phyloP scores from a whole-genome alignment of 495 filamentous ascomycete genomes.

The Talaromyces borbonicus region DNA sequence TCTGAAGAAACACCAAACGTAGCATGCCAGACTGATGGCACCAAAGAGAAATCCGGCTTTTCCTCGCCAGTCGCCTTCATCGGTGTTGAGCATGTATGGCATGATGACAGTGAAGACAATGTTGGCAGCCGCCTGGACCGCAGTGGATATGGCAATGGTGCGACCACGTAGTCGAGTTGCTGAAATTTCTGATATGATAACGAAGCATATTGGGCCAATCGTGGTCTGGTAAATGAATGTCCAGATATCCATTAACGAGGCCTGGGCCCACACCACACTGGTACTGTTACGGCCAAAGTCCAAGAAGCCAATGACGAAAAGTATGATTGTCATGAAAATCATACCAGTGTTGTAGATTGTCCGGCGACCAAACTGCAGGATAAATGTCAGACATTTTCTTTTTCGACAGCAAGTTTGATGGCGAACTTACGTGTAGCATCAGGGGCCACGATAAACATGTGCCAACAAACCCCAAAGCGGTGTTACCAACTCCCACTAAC shows the following conservation, averaged over 20 bases:
- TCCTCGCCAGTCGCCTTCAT: conserved; percentile 28
- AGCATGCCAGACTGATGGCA: conserved; percentile 33
- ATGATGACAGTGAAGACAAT: conserved; percentile 23
- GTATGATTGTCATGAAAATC: conserved; percentile 26
- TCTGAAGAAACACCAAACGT: conserved; percentile 41
- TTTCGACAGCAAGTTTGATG: not conserved
- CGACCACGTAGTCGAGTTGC: conserved; percentile 29
- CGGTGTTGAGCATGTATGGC: conserved; percentile 28
- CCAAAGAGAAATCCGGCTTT: conserved; percentile 40
- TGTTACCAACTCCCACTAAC: conserved; percentile 24
- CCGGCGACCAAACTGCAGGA: conserved; percentile 34
- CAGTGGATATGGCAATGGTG: conserved; percentile 28
- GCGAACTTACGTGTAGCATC: conserved; percentile 17
- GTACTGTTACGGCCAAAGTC: conserved; percentile 16
- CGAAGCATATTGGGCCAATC: conserved; percentile 32
- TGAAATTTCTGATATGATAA: conserved; percentile 24
- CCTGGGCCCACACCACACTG: conserved; percentile 19
- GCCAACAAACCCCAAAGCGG: conserved; percentile 40
- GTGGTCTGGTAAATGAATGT: conserved; percentile 28
- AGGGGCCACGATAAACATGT: conserved; percentile 44
- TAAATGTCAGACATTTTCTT: not conserved
- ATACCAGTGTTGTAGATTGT: conserved; percentile 43
- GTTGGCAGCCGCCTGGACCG: conserved; percentile 20
- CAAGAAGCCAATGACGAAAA: conserved; percentile 34
- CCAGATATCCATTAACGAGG: conserved; percentile 30